Percentiles rank a stretch among this genome's conserved stretches.
These are phyloP conservation scores for Coleophoma crateriformis DNA, from an alignment of 2,329 filamentous ascomycete genomes.

Conservation along the genomic window DNA sequence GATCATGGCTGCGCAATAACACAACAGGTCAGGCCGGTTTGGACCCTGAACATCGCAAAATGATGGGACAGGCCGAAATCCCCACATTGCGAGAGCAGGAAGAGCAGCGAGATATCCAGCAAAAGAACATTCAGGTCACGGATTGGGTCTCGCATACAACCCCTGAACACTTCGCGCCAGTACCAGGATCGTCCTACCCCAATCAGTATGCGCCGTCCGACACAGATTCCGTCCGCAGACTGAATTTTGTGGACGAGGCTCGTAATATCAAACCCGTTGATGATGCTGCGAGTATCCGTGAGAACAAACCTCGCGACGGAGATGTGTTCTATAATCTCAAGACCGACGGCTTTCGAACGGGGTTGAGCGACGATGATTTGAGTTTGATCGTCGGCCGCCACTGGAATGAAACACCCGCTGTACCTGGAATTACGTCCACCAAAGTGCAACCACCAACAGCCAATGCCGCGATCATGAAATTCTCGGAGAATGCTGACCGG, in stretches of 20 bases:
- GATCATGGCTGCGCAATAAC: constrained; percentile 18
- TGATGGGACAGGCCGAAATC: constrained; percentile 14
- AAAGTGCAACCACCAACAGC: constrained; percentile 39
- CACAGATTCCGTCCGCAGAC: neutral
- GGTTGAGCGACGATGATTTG: constrained; percentile 16
- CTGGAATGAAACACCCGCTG: constrained; percentile 30
- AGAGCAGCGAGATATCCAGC: constrained; percentile 17
- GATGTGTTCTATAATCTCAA: constrained; percentile 24
- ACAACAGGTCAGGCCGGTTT: constrained; percentile 20
- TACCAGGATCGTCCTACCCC: constrained; percentile 13
- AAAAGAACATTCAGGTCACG: constrained; percentile 26
- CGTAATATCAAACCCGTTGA: constrained; percentile 18
- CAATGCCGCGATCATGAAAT: constrained; percentile 42
- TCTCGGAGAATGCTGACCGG: constrained; percentile 35
- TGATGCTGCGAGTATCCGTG: constrained; percentile 23
- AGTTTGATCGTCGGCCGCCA: constrained; percentile 22
- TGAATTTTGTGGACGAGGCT: constrained; percentile 9
- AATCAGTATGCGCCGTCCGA: constrained; percentile 7
- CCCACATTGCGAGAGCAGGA: constrained; percentile 26
- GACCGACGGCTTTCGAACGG: constrained; percentile 3
- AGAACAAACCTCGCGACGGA: constrained; percentile 23
- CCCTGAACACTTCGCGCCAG: constrained; percentile 11
- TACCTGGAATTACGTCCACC: constrained; percentile 26
- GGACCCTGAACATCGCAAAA: constrained; percentile 21
- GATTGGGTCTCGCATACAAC: constrained; percentile 25